phyloP scores from a whole-genome alignment of 2,329 filamentous ascomycete species.

The Phaeosphaeriaceae sp. region DNA sequence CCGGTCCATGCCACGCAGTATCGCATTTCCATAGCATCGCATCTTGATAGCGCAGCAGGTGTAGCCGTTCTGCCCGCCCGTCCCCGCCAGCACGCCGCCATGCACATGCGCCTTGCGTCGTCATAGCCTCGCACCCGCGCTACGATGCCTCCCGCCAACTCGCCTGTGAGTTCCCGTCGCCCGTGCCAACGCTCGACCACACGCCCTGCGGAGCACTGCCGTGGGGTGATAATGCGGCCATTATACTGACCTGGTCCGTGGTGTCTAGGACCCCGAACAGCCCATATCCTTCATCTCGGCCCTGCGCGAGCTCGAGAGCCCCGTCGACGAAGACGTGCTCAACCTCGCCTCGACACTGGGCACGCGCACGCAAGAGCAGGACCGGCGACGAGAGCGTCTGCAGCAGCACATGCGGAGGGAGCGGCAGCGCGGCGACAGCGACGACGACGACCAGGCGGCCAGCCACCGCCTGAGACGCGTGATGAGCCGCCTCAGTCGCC shows the following conservation, averaged over 20 bases:
- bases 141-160: slow-evolving; percentile 46
- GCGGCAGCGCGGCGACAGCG: slow-evolving; percentile 32
- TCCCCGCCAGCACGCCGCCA: too few relatives aligned
- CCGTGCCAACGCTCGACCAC: too few relatives aligned
- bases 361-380: slow-evolving; percentile 30
- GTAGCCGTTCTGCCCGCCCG: too few relatives aligned
- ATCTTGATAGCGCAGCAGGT: too few relatives aligned
- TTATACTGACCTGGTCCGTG: neutral
- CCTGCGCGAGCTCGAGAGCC: slow-evolving; percentile 55
- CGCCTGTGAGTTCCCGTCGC: neutral
- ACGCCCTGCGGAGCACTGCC: neutral
- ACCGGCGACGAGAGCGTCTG: slow-evolving; percentile 12
- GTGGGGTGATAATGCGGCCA: neutral
- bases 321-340: slow-evolving; percentile 51
- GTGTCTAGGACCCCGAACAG: neutral
- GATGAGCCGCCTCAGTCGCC: slow-evolving; percentile 54
- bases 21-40: too few relatives aligned
- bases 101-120: slow-evolving; percentile 19
- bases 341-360: slow-evolving; percentile 60
- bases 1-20: too few relatives aligned
- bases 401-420: slow-evolving; percentile 38
- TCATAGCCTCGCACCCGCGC: slow-evolving; percentile 4
- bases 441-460: slow-evolving; percentile 42
- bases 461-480: slow-evolving; percentile 53
- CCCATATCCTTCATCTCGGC: slow-evolving; percentile 52